Conservation (phyloP, 805 yeast species). For the Wickerhamiella kazuoi region DNA sequence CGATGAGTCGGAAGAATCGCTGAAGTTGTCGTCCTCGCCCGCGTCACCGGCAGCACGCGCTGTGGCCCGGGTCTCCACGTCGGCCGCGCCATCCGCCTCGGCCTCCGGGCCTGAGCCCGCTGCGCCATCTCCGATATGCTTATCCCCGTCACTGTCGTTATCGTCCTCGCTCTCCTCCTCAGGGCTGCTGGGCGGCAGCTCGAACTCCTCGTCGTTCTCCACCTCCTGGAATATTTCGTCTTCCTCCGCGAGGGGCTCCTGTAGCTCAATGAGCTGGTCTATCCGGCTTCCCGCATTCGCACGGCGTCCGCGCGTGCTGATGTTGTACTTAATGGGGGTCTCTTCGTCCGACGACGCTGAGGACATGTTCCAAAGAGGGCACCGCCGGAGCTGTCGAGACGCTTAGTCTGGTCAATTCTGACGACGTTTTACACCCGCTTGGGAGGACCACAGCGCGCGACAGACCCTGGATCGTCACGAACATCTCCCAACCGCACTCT, state of each 20-base stretch:
- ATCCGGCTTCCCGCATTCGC: constrained; percentile 83
- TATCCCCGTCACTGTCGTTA: neutral
- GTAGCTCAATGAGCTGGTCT: constrained; percentile 53
- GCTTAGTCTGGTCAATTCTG: too few species aligned
- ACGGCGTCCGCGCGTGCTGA: constrained; percentile 44
- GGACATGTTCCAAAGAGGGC: too few species aligned
- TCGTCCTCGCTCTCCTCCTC: constrained; percentile 3
- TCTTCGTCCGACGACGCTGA: constrained; percentile 2
- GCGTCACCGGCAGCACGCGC: constrained; percentile 4
- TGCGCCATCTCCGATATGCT: constrained; percentile 3
- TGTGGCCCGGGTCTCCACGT: neutral
- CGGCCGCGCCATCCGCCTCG: constrained; percentile 13
- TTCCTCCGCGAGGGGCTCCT: constrained; percentile 32
- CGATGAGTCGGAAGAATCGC: constrained; percentile 29
- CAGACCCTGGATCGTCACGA: too few species aligned
- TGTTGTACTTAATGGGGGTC: constrained; percentile 1
- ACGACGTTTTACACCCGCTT: too few species aligned
- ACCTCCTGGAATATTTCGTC: constrained; percentile 36
- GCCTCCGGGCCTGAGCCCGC: constrained; percentile 3
- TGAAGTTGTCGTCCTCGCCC: constrained; percentile 21
- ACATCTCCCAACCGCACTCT: neutral
- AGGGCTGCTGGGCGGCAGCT: constrained; percentile 9
- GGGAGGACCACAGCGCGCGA: too few species aligned
- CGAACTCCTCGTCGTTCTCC: constrained; percentile 28
- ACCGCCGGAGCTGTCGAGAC: neutral